Evolutionary conservation across 345 rosid species (phyloP), one percentile per base, ranked within the genome.

Genomic region (Clarkia xantiana): DNA sequence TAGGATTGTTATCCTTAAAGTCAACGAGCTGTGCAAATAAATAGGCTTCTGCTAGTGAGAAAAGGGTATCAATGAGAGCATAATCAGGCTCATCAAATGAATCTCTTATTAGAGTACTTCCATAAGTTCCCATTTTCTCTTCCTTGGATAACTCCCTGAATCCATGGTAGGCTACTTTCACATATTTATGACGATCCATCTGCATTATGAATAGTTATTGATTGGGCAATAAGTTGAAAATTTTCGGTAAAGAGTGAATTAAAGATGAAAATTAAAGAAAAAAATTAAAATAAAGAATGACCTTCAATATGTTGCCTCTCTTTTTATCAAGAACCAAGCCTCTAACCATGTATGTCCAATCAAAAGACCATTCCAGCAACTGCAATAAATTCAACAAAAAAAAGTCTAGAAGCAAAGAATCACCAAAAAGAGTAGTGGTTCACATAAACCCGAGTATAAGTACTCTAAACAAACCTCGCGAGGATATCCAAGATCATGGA

Each of bases 171-270:
- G 98, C 98, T 51, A 91, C 87, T 71, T 91, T 86, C 51, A 86
- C 98, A 61, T 91, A 91, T 63, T 91, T 91, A 59, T 86, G 98
- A 25, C 98, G 80, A 60, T 91, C 98, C 98, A 91, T 91, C 98
- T 91, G 76, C 48, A 29, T 10, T 42, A 55, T 22, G 51, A 59
- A 66, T 34, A 61, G 38, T n/a, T n/a, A n/a, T n/a, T 29, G 14
- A 57, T 46, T 20, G 45, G 62, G 40, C 17, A 36, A 53, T 57
- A 40, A 14, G 44, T 39, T 25, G 40, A 19, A 42, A 11, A 6
- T 36, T 49, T n/a, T 18, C 20, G 55, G 49, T 34, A 40, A 16
- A 43, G 47, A 14, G 25, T 42, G 16, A 10, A 12, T 20, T 29
- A 49, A 50, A 15, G 47, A 19, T 3, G 11, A 43, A 36, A 40